Evolutionary conservation across 176 grass and related monocot genomes (phyloP).

Genomic region (Aegilops speltoides): DNA sequence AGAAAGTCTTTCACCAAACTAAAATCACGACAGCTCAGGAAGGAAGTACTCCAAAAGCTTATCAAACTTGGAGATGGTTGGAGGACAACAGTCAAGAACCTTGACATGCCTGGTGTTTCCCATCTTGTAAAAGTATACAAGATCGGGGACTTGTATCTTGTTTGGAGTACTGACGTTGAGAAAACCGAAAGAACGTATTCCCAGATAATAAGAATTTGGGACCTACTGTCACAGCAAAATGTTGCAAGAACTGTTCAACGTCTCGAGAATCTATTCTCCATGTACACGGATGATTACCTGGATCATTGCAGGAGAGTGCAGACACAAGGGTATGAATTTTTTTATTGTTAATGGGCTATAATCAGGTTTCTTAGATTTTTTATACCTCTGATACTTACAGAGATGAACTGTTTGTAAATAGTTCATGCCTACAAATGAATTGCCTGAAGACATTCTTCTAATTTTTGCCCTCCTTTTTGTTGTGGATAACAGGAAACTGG

Average conservation of each 20-base stretch:
- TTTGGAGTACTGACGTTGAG: conserved; percentile 73
- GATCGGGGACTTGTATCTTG: conserved; percentile 48
- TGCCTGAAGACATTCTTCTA: background rate
- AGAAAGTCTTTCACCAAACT: conserved; percentile 63
- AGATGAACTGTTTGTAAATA: background rate
- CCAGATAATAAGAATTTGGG: conserved; percentile 78
- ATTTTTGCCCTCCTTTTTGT: background rate
- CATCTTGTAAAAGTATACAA: conserved; percentile 50
- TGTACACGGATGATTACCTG: conserved; percentile 68
- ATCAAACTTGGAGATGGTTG: conserved; percentile 62
- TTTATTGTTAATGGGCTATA: background rate
- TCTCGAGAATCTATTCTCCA: conserved; percentile 69
- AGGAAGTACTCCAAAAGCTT: conserved; percentile 55
- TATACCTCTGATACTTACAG: background rate
- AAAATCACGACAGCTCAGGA: conserved; percentile 43
- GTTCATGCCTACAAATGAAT: no score
- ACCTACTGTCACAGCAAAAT: conserved; percentile 48
- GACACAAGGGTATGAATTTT: conserved; percentile 45
- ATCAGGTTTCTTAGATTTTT: background rate
- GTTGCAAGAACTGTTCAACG: conserved; percentile 45
- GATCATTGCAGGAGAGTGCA: conserved; percentile 46
- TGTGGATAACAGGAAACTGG: conserved; percentile 53
- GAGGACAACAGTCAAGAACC: conserved; percentile 42
- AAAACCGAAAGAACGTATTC: conserved; percentile 40
- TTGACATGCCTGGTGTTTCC: conserved; percentile 19